These are phyloP conservation scores for Arthrocladium fulminans DNA, from an alignment of 2,329 filamentous ascomycete species.

Conservation along the genomic window DNA sequence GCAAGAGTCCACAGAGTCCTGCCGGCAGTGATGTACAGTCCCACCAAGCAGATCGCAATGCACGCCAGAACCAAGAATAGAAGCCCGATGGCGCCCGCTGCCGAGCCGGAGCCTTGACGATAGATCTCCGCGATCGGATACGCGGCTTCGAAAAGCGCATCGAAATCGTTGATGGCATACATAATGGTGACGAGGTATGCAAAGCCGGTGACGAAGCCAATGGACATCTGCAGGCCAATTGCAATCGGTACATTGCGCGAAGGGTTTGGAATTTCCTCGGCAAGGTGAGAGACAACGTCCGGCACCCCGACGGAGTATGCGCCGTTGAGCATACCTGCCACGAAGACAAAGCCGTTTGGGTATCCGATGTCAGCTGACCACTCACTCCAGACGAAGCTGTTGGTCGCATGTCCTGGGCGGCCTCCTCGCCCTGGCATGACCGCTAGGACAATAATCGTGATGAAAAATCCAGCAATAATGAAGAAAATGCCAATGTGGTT, in stretches of 20 bases:
- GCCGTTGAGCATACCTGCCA: constrained; percentile 59
- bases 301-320: constrained; percentile 60
- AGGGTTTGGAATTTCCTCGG: constrained; percentile 59
- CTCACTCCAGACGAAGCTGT: constrained; percentile 48
- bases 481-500: constrained; percentile 40
- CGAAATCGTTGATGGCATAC: constrained; percentile 42
- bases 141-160: constrained; percentile 33
- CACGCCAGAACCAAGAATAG: constrained; percentile 47
- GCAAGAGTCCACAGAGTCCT: constrained; percentile 56
- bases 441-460: constrained; percentile 37
- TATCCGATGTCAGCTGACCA: constrained; percentile 42
- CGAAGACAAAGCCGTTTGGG: constrained; percentile 51
- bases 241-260: constrained; percentile 47
- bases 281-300: constrained; percentile 45
- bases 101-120: constrained; percentile 46
- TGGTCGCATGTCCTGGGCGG: constrained; percentile 33
- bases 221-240: constrained; percentile 40
- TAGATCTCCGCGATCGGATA: constrained; percentile 63
- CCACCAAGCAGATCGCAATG: constrained; percentile 44
- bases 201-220: constrained; percentile 41
- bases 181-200: constrained; percentile 46
- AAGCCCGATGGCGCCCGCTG: constrained; percentile 44
- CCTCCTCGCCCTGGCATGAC: constrained; percentile 15
- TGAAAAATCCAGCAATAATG: constrained; percentile 36
- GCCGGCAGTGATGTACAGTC: constrained; percentile 53